These are phyloP conservation scores for Mrakia hoshinonis DNA, from an alignment of 768 basidiomycete species.

Conservation along the genomic window DNA sequence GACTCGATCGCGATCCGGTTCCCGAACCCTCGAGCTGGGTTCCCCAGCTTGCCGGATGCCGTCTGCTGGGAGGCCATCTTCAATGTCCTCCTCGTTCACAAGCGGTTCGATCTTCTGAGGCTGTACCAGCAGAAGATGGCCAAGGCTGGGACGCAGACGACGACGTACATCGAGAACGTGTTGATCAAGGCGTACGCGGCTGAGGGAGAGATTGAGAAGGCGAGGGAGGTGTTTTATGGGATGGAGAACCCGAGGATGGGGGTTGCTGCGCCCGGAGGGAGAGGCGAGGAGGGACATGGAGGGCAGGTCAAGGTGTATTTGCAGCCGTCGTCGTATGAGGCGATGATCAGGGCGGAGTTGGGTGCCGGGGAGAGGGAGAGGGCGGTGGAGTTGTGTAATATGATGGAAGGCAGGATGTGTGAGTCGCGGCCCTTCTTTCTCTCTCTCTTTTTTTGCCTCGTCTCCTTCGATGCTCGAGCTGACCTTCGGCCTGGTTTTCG, in stretches of 20 bases:
- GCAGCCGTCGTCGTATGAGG: conserved; percentile 86
- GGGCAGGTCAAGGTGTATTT: conserved; percentile 1
- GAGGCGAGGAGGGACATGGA: not conserved
- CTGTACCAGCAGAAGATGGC: conserved; percentile 57
- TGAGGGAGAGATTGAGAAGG: conserved; percentile 58
- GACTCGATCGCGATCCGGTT: conserved; percentile 58
- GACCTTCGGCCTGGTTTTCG: not conserved
- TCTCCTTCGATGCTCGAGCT: not conserved
- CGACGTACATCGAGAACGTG: conserved; percentile 88
- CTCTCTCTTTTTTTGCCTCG: not conserved
- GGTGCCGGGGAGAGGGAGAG: conserved; percentile 62
- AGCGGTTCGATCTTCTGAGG: conserved; percentile 67
- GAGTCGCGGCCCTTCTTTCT: not conserved
- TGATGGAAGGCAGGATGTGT: conserved; percentile 55
- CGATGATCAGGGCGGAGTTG: conserved; percentile 87
- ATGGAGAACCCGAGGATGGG: conserved; percentile 66
- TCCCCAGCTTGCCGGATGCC: conserved; percentile 56
- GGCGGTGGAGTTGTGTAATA: conserved; percentile 60
- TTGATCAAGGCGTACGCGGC: conserved; percentile 67
- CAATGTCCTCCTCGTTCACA: conserved; percentile 71
- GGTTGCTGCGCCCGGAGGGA: conserved; percentile 24
- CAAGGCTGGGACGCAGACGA: conserved; percentile 64
- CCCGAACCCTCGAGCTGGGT: conserved; percentile 35
- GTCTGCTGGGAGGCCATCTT: conserved; percentile 83
- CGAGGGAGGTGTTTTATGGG: conserved; percentile 68